phyloP scores from a whole-genome alignment of 1,284 basidiomycete species.

The Naganishia liquefaciens region DNA sequence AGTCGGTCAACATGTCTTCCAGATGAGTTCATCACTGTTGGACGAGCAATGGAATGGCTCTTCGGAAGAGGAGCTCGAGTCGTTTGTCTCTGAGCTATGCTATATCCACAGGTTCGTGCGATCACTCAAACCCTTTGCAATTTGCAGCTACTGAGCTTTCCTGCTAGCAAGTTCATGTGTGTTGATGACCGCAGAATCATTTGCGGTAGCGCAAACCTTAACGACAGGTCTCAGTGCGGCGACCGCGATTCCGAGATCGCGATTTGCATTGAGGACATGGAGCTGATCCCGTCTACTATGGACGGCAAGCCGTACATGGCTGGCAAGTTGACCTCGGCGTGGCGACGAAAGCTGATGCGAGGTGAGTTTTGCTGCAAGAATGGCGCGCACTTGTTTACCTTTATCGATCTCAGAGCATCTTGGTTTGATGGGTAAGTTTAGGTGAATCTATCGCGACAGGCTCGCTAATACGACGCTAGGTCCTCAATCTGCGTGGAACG shows the following conservation, averaged over 20 bases:
- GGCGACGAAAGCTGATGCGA: constrained; percentile 49
- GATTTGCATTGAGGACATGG: constrained; percentile 81
- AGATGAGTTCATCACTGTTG: constrained; percentile 62
- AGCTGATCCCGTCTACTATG: constrained; percentile 75
- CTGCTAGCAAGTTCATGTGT: constrained; percentile 71
- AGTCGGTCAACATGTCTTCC: constrained; percentile 77
- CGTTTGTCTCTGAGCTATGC: constrained; percentile 76
- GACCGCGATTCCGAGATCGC: constrained; percentile 93
- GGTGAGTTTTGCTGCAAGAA: constrained; percentile 37
- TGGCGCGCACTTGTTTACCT: constrained; percentile 57
- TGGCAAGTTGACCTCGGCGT: constrained; percentile 44
- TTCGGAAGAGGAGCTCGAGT: constrained; percentile 75
- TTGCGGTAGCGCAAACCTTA: constrained; percentile 63
- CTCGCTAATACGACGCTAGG: too few species aligned
- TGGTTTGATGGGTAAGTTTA: constrained; percentile 77
- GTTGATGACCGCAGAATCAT: constrained; percentile 87
- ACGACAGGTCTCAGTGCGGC: constrained; percentile 65
- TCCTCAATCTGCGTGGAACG: constrained; percentile 40
- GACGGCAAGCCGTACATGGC: constrained; percentile 63
- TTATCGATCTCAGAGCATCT: constrained; percentile 69
- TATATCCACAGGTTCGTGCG: constrained; percentile 71
- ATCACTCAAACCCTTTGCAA: too few species aligned
- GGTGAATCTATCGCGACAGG: constrained; percentile 15
- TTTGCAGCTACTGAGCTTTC: too few species aligned
- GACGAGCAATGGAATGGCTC: constrained; percentile 81